Evolutionary conservation across 371 early-diverging fungal genomes (phyloP), one percentile per base, ranked within the genome.

Genomic region (Fennellomyces sp.): DNA sequence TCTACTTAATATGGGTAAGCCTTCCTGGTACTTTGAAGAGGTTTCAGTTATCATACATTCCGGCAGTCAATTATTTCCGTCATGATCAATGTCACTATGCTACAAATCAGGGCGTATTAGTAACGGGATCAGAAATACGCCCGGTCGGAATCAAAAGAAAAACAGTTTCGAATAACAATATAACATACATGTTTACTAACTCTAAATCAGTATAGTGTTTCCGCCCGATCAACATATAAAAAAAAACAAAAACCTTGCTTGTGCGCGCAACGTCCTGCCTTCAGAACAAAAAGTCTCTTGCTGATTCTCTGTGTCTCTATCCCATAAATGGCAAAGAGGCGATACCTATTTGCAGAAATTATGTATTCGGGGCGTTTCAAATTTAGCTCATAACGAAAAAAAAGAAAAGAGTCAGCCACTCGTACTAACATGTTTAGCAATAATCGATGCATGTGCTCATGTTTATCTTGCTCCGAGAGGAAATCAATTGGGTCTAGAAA

Each of bases 131-230:
- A 50, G 51, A 31, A 50, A 45, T 21, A 45, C 45, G 45, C 45
- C 51, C 51, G 29, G 51, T 50, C 29, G 5, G 51, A 55, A 55
- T 41, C 36, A 56, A 56, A 41, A 56, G n/a, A 56, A 28, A 38
- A 56, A 27, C 56, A 56, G 54, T 53, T 53, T 53, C 38, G 54
- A 33, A 23, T 45, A 12, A 45, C 45, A 45, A 45, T 45, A 21
- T 8, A 33, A 8, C n/a, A 6, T 13, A 41, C 41, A 41, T 41
- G 41, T 41, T 41, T 41, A 15, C 5, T 45, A 45, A 45, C 45
- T 45, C n/a, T 45, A 45, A 45, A 15, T 42, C n/a, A 33, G 8
- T 23, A 45, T 45, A n/a, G 45, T 45, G 45, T 45, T 45, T 21
- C 45, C 19, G 45, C n/a, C 45, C 21, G 45, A 45, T 45, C 45